phyloP scores from a whole-genome alignment of 768 basidiomycete species.

The Sarcodon aspratus region DNA sequence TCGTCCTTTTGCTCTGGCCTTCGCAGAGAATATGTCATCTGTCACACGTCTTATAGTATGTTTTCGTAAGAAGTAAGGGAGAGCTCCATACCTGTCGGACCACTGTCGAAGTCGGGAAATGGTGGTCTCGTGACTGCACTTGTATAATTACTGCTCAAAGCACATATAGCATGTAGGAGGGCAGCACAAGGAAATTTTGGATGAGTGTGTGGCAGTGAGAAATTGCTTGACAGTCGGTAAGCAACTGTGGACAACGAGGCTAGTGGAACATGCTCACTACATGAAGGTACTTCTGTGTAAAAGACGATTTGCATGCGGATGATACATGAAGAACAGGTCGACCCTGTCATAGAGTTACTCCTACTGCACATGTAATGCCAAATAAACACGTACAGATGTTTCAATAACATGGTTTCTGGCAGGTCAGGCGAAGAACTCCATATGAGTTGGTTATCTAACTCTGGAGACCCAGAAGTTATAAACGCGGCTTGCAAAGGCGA shows the following conservation, averaged over 20 bases:
- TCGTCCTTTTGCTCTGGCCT: slow-evolving; percentile 30
- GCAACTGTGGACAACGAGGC: background rate
- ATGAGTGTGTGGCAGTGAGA: slow-evolving; percentile 55
- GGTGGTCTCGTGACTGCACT: slow-evolving; percentile 45
- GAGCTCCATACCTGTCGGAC: slow-evolving; percentile 18
- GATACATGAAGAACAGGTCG: slow-evolving; percentile 70
- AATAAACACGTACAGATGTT: slow-evolving; percentile 42
- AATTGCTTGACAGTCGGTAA: slow-evolving; percentile 3
- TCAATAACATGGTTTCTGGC: slow-evolving; percentile 49
- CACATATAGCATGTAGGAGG: slow-evolving; percentile 81
- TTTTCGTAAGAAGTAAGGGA: background rate
- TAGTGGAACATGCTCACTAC: slow-evolving; percentile 19
- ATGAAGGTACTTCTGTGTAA: slow-evolving; percentile 61
- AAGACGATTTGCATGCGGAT: slow-evolving; percentile 62
- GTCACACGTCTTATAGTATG: background rate
- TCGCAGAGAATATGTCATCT: slow-evolving; percentile 47
- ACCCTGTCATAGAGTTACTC: slow-evolving; percentile 28
- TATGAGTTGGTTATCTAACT: background rate
- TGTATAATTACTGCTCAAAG: slow-evolving; percentile 66
- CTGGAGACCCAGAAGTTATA: background rate
- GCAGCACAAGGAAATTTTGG: slow-evolving; percentile 62
- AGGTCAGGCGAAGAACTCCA: slow-evolving; percentile 45
- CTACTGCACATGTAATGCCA: background rate
- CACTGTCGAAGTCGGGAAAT: slow-evolving; percentile 33
- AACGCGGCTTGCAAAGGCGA: background rate